These are phyloP conservation scores for Zychaea mexicana DNA, from an alignment of 371 early-diverging fungal species.

Conservation along the genomic window DNA sequence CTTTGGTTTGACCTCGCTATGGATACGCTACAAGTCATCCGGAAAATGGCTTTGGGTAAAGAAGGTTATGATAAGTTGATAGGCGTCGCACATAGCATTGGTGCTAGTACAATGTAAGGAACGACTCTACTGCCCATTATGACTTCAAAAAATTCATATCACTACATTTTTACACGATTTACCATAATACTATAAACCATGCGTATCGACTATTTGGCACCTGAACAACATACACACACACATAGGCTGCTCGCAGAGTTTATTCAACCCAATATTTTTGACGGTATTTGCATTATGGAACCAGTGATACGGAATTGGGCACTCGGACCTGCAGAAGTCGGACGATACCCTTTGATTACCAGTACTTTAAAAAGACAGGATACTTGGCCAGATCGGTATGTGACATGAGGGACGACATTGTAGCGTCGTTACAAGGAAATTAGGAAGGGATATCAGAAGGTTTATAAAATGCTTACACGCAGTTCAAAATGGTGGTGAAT, in stretches of 20 bases:
- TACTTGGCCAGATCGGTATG: neutral
- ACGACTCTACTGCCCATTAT: too few species aligned
- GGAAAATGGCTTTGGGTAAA: neutral
- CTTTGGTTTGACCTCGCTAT: neutral
- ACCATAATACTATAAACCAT: too few species aligned
- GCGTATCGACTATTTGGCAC: neutral
- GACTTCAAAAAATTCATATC: too few species aligned
- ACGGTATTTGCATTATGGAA: neutral
- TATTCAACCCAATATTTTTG: neutral
- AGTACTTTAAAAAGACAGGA: neutral
- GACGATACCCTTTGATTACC: neutral
- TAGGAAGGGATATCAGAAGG: too few species aligned
- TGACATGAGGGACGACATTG: too few species aligned
- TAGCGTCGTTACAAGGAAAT: too few species aligned
- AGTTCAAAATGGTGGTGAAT: too few species aligned
- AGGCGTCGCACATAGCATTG: neutral
- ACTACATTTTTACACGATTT: too few species aligned
- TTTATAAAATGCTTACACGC: neutral
- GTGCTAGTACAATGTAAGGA: neutral
- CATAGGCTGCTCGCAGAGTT: neutral
- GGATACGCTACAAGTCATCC: neutral
- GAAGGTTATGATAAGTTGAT: neutral
- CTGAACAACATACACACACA: neutral
- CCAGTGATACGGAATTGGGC: neutral
- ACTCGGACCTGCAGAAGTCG: too few species aligned